Percentiles rank a stretch among this genome's conserved stretches.
Conservation (phyloP, 2,329 filamentous ascomycete species). For the Beauveria sp. region DNA sequence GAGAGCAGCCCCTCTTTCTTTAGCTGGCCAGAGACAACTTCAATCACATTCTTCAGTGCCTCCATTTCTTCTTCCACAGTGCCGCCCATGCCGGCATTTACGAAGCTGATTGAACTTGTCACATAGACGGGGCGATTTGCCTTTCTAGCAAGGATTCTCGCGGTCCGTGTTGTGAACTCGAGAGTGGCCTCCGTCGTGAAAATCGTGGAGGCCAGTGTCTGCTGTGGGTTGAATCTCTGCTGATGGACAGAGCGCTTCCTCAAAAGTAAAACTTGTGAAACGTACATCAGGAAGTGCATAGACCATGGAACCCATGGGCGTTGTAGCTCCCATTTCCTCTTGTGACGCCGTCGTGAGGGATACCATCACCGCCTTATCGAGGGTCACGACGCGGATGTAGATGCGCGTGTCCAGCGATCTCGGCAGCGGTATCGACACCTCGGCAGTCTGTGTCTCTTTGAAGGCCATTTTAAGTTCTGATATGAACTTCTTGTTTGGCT, state of each 20-base stretch:
- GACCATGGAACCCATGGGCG: slow-evolving; percentile 78
- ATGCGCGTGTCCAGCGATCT: slow-evolving; percentile 53
- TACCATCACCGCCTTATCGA: slow-evolving; percentile 50
- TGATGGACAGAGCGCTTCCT: neutral
- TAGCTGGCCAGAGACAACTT: slow-evolving; percentile 44
- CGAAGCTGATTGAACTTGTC: slow-evolving; percentile 76
- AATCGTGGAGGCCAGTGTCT: slow-evolving; percentile 70
- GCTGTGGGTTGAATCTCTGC: slow-evolving; percentile 44
- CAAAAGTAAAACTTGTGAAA: neutral
- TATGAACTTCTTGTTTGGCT: neutral
- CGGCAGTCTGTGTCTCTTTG: slow-evolving; percentile 15
- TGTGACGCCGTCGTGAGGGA: slow-evolving; percentile 52
- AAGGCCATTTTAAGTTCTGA: slow-evolving; percentile 18
- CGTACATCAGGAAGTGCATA: slow-evolving; percentile 86
- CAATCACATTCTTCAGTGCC: slow-evolving; percentile 66
- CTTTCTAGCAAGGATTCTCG: slow-evolving; percentile 72
- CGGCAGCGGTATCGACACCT: slow-evolving; percentile 55
- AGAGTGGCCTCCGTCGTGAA: slow-evolving; percentile 68
- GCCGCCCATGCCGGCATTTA: slow-evolving; percentile 64
- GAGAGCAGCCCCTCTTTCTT: slow-evolving; percentile 13
- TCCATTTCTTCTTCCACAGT: slow-evolving; percentile 93
- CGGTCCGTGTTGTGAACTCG: slow-evolving; percentile 80
- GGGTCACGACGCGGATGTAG: slow-evolving; percentile 51
- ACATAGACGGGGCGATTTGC: slow-evolving; percentile 76
- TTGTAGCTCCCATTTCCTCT: slow-evolving; percentile 41